Evolutionary conservation across 2,329 filamentous ascomycete species (phyloP).

Genomic region (Colletotrichum sp.): DNA sequence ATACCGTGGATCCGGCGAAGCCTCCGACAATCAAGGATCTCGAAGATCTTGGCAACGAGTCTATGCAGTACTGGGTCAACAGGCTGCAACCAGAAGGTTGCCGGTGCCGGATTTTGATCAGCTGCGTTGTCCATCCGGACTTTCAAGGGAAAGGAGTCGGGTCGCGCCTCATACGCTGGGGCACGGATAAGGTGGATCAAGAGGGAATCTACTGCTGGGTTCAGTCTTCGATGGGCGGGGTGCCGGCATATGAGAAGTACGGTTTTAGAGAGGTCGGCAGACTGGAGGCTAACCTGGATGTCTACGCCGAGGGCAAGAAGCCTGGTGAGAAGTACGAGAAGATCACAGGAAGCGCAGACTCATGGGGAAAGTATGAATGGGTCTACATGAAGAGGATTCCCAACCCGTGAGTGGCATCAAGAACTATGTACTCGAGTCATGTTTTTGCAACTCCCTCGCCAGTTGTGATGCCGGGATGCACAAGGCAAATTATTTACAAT

Average conservation of each 20-base stretch:
- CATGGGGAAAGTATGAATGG: slow-evolving; percentile 23
- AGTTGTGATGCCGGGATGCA: not conserved
- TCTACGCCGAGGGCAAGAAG: not conserved
- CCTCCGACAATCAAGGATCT: slow-evolving; percentile 29
- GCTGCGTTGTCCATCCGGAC: slow-evolving; percentile 33
- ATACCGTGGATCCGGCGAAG: not conserved
- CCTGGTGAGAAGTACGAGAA: not conserved
- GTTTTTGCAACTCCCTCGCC: not conserved
- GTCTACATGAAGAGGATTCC: slow-evolving; percentile 35
- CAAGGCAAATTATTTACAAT: not conserved
- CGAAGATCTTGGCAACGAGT: slow-evolving; percentile 30
- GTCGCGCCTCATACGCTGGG: slow-evolving; percentile 34
- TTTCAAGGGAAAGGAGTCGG: slow-evolving; percentile 37
- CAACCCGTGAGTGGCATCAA: not conserved
- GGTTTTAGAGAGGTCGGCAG: slow-evolving; percentile 28
- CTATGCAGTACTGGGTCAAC: slow-evolving; percentile 31
- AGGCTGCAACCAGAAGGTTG: slow-evolving; percentile 28
- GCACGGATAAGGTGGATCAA: slow-evolving; percentile 30
- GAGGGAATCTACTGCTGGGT: slow-evolving; percentile 31
- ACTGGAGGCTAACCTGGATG: not conserved
- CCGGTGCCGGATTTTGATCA: slow-evolving; percentile 39
- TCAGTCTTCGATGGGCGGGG: slow-evolving; percentile 31
- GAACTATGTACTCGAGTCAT: not conserved
- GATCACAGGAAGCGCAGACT: slow-evolving; percentile 21
- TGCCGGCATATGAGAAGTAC: slow-evolving; percentile 30